Base-by-base conservation (phyloP, 371 early-diverging fungal genomes). In the Umbelopsis sp. region DNA sequence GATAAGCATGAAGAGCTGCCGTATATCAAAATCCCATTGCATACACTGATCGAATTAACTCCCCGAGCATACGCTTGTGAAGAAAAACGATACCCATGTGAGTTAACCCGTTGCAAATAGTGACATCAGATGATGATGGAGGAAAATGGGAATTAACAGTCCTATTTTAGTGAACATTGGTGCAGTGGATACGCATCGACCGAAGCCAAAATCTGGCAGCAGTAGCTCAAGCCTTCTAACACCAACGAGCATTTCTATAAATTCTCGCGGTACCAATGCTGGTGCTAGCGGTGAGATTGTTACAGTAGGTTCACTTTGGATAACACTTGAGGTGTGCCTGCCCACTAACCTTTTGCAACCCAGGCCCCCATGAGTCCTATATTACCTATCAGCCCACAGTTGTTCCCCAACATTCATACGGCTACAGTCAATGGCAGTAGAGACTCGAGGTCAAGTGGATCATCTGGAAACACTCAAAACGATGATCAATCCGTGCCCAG, bases 11-110 rank as follows among this genome's bases (percentile, higher is more conserved):
- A 96, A 44, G 95, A 97, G 70, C 79, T 99, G 24, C 99, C 99
- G 0, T 99, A 98, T 71, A 88, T 97, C 73, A 96, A 96, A 69
- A 96, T 99, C 63, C 99, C 99, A 8, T 87, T 99, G 50, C 99
- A 99, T 76, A 96, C 97, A 0, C 89, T 99, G 52, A 95, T 99
- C 72, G 92, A 95, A 73, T 83, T 99, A n/a, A 96, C 97, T 3
- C 97, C 97, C 35, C 94, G 94, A 52, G 98, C 99, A 8, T 98
- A 99, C 76, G 92, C 93, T 22, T 97, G 98, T 76, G 89, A 93
- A 64, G 97, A 96, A 72, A 93, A 94, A 74, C 83, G 91, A 74
- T 97, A 90, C 76, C 88, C 87, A 75, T 80, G 83, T 79, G 75
- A 62, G 32, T 32, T 22, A 1, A 18, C 20, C 18, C 16, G 2